These are phyloP conservation scores for Hyaloscypha hepaticicola DNA, from an alignment of 495 filamentous ascomycete species.

Conservation along the genomic window DNA sequence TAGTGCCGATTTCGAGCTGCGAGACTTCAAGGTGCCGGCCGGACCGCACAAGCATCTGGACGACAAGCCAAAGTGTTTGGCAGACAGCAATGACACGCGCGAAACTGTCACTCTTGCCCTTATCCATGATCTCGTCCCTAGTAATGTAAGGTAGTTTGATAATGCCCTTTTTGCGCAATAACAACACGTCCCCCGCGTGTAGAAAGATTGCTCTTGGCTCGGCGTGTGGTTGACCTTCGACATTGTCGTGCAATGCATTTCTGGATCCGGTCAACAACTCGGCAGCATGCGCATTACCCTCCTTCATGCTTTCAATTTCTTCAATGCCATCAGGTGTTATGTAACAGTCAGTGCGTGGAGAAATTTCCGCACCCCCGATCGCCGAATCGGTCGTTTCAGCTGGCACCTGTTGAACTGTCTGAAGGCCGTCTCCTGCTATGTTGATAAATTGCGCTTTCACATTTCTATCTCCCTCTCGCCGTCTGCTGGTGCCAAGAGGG, in stretches of 20 bases:
- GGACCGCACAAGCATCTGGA: not conserved
- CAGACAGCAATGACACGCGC: not conserved
- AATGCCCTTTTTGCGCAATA: not conserved
- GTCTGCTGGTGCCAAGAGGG: not conserved
- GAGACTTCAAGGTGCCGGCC: not conserved
- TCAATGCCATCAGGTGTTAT: too few relatives aligned
- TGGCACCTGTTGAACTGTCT: too few relatives aligned
- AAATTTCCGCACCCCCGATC: too few relatives aligned
- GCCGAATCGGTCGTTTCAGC: too few relatives aligned
- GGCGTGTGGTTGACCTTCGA: not conserved
- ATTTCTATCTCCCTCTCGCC: not conserved
- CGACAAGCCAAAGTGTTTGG: not conserved
- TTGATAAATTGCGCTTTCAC: too few relatives aligned
- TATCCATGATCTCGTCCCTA: not conserved
- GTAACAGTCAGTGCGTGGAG: too few relatives aligned
- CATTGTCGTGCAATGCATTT: not conserved
- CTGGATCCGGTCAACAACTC: too few relatives aligned
- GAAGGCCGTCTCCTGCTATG: too few relatives aligned
- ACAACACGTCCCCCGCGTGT: not conserved
- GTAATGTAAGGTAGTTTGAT: not conserved
- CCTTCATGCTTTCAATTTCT: too few relatives aligned
- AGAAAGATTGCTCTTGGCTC: not conserved
- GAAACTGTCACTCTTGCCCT: conserved; percentile 1
- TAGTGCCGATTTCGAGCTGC: not conserved
- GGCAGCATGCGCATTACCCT: too few relatives aligned